Evolutionary conservation across 1,284 basidiomycete genomes (phyloP).

Genomic region (Termitomyces sp.): DNA sequence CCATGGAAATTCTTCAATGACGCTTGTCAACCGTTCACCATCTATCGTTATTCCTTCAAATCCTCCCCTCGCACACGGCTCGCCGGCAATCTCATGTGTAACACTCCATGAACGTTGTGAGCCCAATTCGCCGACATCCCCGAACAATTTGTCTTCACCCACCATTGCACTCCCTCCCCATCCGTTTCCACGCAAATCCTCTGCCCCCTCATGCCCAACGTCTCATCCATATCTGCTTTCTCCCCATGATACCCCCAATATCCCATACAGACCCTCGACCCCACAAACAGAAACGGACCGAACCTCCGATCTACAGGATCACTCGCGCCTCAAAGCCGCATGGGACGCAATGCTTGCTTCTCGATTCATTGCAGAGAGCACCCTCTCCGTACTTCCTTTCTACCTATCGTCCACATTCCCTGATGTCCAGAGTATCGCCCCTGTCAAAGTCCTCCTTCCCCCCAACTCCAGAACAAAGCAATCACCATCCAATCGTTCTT

Average conservation of each 20-base stretch:
- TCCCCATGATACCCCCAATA: background rate
- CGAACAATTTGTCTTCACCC: constrained; percentile 10
- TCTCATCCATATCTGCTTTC: constrained; percentile 5
- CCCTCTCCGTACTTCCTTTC: constrained; percentile 60
- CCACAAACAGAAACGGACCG: constrained; percentile 9
- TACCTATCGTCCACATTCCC: constrained; percentile 55
- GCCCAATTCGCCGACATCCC: constrained; percentile 10
- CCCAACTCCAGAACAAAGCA: constrained; percentile 30
- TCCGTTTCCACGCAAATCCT: background rate
- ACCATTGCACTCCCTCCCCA: constrained; percentile 4
- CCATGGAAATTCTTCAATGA: constrained; percentile 6
- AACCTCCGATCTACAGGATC: constrained; percentile 48
- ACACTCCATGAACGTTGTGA: constrained; percentile 19
- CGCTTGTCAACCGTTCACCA: constrained; percentile 9
- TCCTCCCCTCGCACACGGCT: constrained; percentile 18
- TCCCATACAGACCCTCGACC: constrained; percentile 6
- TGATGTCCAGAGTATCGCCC: constrained; percentile 46
- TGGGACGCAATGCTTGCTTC: constrained; percentile 66
- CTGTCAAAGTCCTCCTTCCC: constrained; percentile 52
- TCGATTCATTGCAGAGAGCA: constrained; percentile 51
- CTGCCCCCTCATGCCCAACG: background rate
- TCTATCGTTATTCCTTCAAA: constrained; percentile 16
- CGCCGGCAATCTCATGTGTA: constrained; percentile 18
- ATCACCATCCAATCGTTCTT: background rate
- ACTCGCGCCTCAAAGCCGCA: constrained; percentile 51